Base-by-base conservation (phyloP, 1,284 basidiomycete species). In the Pyrrhoderma noxium region DNA sequence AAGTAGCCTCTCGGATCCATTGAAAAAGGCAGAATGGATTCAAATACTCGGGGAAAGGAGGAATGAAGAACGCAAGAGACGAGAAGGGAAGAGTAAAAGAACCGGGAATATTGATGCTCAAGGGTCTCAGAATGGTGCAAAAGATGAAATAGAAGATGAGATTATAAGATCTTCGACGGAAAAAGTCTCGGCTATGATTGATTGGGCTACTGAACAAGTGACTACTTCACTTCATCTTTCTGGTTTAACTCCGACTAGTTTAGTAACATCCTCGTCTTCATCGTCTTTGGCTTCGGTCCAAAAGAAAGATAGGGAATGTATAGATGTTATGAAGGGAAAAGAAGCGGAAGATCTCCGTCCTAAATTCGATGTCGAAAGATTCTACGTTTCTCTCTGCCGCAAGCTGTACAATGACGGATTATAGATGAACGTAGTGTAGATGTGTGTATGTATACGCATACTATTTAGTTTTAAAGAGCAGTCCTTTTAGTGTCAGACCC, bases 351-450 rank as follows among this genome's bases (percentile, higher is more conserved):
- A 85, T 49, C 59, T 80, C 14, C 73, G 68, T 53, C 74, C 70
- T 49, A 80, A 80, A 65, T 71, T 73, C 57, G 84, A 87, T 60
- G 64, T 89, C 57, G 87, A 90, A 64, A 68, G 78, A 57, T 86
- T 91, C 63, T 89, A 89, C 61, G 70, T 89, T 37, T 82, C 86
- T 7, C 63, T 91, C 23, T 76, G 82, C 54, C 76, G 81, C 63
- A 89, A 85, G 66, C 64, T 91, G 66, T 89, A 89, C 58, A 83
- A 90, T 54, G 85, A 89, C 62, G 89, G 88, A 16, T 61, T 90
- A 59, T 90, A 70, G 56, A 40, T 31, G 14, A n/a, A 40, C 11
- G 9, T 37, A 11, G 35, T 16, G 16, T 37, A 37, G 35, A 37
- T 37, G 35, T 16, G 35, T 37, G 35, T 37, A 37, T 37, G n/a